Conservation (phyloP, 495 filamentous ascomycete genomes). For the Penicillium fimorum region DNA sequence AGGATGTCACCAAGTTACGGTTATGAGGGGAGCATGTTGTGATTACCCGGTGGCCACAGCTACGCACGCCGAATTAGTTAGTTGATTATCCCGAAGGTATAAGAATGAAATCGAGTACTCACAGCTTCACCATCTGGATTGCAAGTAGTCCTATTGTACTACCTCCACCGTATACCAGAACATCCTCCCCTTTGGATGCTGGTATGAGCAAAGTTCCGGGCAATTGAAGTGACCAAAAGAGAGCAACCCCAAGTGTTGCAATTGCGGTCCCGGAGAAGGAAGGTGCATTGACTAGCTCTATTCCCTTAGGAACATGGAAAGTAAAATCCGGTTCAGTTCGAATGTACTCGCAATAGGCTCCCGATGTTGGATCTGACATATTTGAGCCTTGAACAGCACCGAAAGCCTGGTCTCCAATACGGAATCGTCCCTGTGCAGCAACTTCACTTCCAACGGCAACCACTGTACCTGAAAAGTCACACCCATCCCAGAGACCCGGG, state of each 20-base stretch:
- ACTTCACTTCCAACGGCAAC: conserved; percentile 28
- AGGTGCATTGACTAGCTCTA: conserved; percentile 10
- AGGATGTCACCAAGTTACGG: conserved; percentile 49
- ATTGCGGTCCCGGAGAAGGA: conserved; percentile 27
- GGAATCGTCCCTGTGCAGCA: conserved; percentile 19
- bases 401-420: conserved; percentile 30
- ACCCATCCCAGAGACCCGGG: conserved; percentile 38
- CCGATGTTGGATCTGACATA: conserved; percentile 25
- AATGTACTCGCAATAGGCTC: conserved; percentile 40
- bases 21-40: conserved; percentile 57
- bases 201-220: conserved; percentile 27
- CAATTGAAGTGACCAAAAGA: conserved; percentile 32
- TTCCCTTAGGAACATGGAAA: conserved; percentile 19
- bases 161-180: conserved; percentile 47
- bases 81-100: neutral
- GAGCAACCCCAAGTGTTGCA: conserved; percentile 27
- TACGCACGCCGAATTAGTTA: neutral
- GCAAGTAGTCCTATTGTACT: conserved; percentile 46
- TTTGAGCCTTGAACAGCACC: conserved; percentile 39
- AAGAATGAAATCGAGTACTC: conserved; percentile 5
- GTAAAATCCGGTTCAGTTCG: conserved; percentile 23
- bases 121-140: conserved; percentile 43
- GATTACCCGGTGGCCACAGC: conserved; percentile 46
- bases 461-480: conserved; percentile 46
- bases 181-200: conserved; percentile 20